These are phyloP conservation scores for Dendrobium chrysotoxum DNA, from an alignment of 106 monocot species.

Conservation along the genomic window DNA sequence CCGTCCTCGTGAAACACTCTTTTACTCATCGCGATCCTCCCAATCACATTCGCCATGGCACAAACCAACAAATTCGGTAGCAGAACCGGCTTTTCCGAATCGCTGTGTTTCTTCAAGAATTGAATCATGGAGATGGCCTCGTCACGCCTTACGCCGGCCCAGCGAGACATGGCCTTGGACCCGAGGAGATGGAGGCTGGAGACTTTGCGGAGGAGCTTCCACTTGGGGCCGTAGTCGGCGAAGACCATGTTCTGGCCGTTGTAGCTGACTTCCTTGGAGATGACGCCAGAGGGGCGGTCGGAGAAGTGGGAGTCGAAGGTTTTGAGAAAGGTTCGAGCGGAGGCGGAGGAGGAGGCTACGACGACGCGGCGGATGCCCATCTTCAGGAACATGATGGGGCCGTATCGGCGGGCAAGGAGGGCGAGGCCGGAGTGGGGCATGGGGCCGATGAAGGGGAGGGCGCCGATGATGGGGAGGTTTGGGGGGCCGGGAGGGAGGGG, in stretches of 20 bases:
- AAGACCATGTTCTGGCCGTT: constrained; percentile 15
- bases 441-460: constrained; percentile 14
- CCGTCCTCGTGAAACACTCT: constrained; percentile 25
- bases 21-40: constrained; percentile 20
- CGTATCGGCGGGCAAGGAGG: constrained; percentile 8
- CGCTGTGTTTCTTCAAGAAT: constrained; percentile 6
- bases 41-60: constrained; percentile 32
- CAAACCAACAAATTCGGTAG: constrained; percentile 14
- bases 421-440: constrained; percentile 12
- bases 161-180: constrained; percentile 8
- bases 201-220: constrained; percentile 32
- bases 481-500: constrained; percentile 14
- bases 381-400: constrained; percentile 18
- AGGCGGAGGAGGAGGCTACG: constrained; percentile 14
- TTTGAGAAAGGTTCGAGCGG: constrained; percentile 16
- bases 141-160: constrained; percentile 10
- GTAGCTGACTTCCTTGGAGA: constrained; percentile 7
- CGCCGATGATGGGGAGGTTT: constrained; percentile 4
- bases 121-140: constrained; percentile 26
- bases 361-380: constrained; percentile 5
- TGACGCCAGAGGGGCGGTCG: constrained; percentile 3
- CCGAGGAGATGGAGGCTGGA: constrained; percentile 26
- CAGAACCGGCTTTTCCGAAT: neutral
- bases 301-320: constrained; percentile 15
- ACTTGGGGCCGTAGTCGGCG: constrained; percentile 7